Percentiles rank a stretch among this genome's conserved stretches.
Conservation (phyloP, 2,329 filamentous ascomycete genomes). For the Clonostachys solani region DNA sequence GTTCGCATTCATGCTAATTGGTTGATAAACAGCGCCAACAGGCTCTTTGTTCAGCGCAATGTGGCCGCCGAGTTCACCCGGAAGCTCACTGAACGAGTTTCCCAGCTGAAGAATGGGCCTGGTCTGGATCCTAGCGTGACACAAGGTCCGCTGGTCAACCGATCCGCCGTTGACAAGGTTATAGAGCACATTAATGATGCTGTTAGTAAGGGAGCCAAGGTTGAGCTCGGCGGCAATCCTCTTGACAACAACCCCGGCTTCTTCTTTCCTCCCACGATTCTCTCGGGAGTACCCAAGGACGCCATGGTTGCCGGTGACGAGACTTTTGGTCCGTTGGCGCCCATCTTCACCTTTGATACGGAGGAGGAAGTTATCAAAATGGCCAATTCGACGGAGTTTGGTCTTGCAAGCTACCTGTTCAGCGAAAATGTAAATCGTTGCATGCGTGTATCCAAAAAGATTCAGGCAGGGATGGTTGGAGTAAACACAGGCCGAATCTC, state of each 20-base stretch:
- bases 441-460: conserved; percentile 32
- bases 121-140: conserved; percentile 42
- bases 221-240: conserved; percentile 41
- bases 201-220: conserved; percentile 55
- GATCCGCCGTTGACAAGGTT: conserved; percentile 54
- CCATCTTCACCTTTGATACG: conserved; percentile 10
- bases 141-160: conserved; percentile 56
- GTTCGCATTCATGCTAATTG: conserved; percentile 48
- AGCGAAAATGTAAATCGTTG: conserved; percentile 15
- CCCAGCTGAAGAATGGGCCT: conserved; percentile 47
- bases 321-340: conserved; percentile 9
- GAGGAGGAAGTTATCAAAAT: conserved; percentile 23
- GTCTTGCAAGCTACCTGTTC: conserved; percentile 18
- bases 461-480: conserved; percentile 64
- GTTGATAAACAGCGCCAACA: too few relatives aligned
- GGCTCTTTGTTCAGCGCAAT: conserved; percentile 35
- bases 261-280: conserved; percentile 67
- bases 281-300: conserved; percentile 39
- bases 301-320: conserved; percentile 7
- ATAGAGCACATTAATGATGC: conserved; percentile 53
- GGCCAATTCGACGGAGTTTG: conserved; percentile 23
- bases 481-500: conserved; percentile 30
- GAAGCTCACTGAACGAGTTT: conserved; percentile 43
- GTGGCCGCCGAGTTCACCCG: conserved; percentile 44
- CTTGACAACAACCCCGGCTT: conserved; percentile 53